Conservation (phyloP, 805 yeast genomes). For the Blastobotrys americana region DNA sequence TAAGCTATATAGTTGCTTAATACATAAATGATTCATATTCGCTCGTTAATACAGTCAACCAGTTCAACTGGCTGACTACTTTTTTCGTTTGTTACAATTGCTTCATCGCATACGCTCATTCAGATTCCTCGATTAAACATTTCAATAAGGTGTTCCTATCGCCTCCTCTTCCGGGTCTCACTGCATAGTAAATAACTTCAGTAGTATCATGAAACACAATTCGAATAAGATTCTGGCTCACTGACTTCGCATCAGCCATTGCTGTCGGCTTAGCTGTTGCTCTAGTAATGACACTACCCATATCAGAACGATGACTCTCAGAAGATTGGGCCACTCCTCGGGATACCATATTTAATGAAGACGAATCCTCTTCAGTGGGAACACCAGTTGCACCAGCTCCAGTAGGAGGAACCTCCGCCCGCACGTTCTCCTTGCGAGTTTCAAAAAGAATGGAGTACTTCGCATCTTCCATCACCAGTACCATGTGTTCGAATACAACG, state of each 20-base stretch:
- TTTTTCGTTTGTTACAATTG: too few species aligned
- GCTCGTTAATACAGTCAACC: too few species aligned
- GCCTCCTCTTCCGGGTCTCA: constrained; percentile 4
- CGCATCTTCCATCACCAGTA: constrained; percentile 10
- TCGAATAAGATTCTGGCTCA: constrained; percentile 2
- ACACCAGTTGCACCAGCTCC: background rate
- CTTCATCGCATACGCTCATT: background rate
- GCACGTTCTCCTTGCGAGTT: constrained; percentile 1
- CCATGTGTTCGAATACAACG: constrained; percentile 10
- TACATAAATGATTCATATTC: too few species aligned
- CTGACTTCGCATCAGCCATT: background rate
- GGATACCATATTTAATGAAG: background rate
- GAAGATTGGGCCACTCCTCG: background rate
- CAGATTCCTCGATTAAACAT: background rate
- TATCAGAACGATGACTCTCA: background rate
- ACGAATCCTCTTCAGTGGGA: background rate
- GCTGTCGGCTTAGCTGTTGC: background rate
- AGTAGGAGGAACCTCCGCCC: constrained; percentile 1
- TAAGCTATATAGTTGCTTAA: too few species aligned
- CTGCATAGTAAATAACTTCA: constrained; percentile 1
- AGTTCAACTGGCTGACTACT: too few species aligned
- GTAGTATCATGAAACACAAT: constrained; percentile 2
- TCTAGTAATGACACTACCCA: background rate
- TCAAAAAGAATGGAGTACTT: constrained; percentile 6
- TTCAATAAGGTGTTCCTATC: constrained; percentile 4